phyloP scores from a whole-genome alignment of 176 grass and related monocot genomes.

The Melocanna baccifera region DNA sequence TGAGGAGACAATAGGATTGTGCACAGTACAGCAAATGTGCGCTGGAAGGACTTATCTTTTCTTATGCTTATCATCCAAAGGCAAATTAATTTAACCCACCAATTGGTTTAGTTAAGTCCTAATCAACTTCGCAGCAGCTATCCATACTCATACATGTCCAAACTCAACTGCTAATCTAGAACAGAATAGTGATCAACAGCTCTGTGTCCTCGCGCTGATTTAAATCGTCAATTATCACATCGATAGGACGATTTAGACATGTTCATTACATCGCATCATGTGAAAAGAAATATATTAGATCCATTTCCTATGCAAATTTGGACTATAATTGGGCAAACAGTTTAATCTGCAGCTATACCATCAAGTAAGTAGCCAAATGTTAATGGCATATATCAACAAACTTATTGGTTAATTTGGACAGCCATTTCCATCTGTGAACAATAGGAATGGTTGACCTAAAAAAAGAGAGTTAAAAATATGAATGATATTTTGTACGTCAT shows the following conservation, averaged over 20 bases:
- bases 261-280: too few species aligned
- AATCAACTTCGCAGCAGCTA: conserved; percentile 9
- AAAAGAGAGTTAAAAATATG: too few species aligned
- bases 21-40: conserved; percentile 26
- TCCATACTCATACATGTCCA: background rate
- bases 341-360: background rate
- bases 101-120: conserved; percentile 20
- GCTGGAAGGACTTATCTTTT: conserved; percentile 31
- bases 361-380: background rate
- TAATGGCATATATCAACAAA: background rate
- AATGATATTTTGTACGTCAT: background rate
- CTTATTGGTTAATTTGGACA: background rate
- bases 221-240: background rate
- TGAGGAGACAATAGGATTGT: conserved; percentile 7
- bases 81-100: background rate
- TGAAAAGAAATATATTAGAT: background rate
- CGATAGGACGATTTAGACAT: background rate
- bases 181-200: background rate
- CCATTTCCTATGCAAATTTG: background rate
- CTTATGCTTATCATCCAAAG: conserved; percentile 35
- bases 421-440: background rate
- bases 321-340: background rate
- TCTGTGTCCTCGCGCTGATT: background rate
- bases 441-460: background rate
- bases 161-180: background rate